Conservation (phyloP, 306 rosid species). For the Purshia tridentata region DNA sequence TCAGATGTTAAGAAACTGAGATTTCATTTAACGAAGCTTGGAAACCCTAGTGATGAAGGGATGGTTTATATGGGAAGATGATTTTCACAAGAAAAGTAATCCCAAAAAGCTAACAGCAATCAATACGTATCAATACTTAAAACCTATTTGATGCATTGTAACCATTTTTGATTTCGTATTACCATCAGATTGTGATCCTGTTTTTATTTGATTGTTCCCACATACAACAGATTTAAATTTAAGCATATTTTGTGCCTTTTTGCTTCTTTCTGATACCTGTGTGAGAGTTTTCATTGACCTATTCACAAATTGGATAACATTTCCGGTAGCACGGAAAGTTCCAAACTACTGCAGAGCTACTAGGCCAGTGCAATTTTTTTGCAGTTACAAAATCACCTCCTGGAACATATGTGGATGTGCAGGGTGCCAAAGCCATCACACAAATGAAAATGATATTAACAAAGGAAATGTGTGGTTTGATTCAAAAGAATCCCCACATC, state of each 20-base stretch:
- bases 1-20: constrained; percentile 25
- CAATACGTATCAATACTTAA: background rate
- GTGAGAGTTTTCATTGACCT: background rate
- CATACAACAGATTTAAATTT: background rate
- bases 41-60: constrained; percentile 19
- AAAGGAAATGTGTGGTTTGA: background rate
- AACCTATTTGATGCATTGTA: background rate
- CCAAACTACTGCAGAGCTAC: background rate
- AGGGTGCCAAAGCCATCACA: background rate
- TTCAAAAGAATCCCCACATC: constrained; percentile 16
- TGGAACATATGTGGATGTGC: constrained; percentile 4
- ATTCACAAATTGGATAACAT: background rate
- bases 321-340: background rate
- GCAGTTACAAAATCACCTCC: background rate
- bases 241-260: background rate
- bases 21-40: constrained; percentile 12
- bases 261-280: background rate
- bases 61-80: constrained; percentile 23
- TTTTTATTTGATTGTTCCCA: background rate
- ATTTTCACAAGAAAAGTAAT: background rate
- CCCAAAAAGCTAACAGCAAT: background rate
- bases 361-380: background rate
- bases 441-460: background rate
- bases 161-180: background rate
- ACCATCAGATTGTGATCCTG: background rate